A percentile compares a stretch with the other conserved stretches of the same genome.
phyloP scores from a whole-genome alignment of 202 grass and related monocot genomes.

The Panicum hallii region DNA sequence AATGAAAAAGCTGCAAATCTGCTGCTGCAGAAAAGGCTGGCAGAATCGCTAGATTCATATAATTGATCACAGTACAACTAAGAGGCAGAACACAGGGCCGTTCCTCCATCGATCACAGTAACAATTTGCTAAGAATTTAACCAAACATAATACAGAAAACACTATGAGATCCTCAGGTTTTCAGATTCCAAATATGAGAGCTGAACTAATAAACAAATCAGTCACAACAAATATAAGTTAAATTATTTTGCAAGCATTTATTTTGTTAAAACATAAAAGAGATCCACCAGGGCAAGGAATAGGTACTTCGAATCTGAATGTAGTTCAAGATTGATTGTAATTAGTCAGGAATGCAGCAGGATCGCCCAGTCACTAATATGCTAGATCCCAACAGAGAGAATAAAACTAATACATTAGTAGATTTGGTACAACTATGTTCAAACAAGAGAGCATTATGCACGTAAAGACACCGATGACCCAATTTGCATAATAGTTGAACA shows the following conservation, averaged over 20 bases:
- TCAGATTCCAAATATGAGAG: conserved; percentile 21
- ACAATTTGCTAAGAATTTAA: conserved; percentile 43
- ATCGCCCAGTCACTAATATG: conserved; percentile 19
- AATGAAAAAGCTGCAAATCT: conserved; percentile 64
- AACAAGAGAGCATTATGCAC: conserved; percentile 14
- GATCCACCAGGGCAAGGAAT: conserved; percentile 26
- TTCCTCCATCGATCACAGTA: conserved; percentile 12
- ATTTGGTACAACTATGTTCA: conserved; percentile 42
- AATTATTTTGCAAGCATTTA: conserved; percentile 14
- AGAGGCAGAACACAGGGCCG: conserved; percentile 49
- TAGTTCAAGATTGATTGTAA: conserved; percentile 19
- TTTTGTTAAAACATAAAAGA: conserved; percentile 26
- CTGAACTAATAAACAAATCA: conserved; percentile 10
- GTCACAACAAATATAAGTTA: not conserved
- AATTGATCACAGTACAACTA: conserved; percentile 68
- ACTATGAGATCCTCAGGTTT: conserved; percentile 3
- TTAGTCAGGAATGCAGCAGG: conserved; percentile 45
- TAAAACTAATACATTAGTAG: conserved; percentile 20
- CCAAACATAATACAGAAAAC: conserved; percentile 16
- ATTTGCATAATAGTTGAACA: conserved; percentile 10
- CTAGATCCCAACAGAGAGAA: conserved; percentile 22
- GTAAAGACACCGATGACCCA: conserved; percentile 31
- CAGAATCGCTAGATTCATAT: conserved; percentile 64
- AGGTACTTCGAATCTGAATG: conserved; percentile 28
- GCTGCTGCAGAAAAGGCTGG: conserved; percentile 64